A percentile compares a stretch with the other conserved stretches of the same genome.
phyloP scores from a whole-genome alignment of 176 grass and related monocot species.

The Rhynchospora pubera region DNA sequence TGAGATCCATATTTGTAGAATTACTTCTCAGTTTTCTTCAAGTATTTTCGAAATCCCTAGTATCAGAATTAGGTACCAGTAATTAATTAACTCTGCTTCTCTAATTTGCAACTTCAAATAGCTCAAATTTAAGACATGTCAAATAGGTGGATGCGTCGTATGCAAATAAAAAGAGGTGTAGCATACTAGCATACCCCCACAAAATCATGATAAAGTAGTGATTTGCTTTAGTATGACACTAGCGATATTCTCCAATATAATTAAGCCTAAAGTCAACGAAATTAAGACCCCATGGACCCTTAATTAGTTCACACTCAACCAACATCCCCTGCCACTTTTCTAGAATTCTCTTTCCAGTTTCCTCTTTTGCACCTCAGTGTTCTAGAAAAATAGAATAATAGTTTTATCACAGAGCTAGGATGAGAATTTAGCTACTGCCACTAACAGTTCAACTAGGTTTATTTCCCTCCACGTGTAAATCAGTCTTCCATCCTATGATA shows the following conservation, averaged over 20 bases:
- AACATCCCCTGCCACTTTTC: background rate
- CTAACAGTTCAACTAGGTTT: background rate
- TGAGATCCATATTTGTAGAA: background rate
- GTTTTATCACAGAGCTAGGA: background rate
- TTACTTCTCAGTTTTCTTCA: background rate
- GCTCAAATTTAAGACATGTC: background rate
- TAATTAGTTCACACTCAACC: slow-evolving; percentile 8
- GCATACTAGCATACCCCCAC: background rate
- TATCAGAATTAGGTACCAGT: background rate
- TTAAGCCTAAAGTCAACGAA: background rate
- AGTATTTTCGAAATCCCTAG: background rate
- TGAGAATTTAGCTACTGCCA: background rate
- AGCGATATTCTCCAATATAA: slow-evolving; percentile 9
- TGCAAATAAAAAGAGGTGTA: background rate
- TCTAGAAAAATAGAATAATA: background rate
- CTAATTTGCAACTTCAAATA: background rate
- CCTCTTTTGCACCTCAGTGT: background rate
- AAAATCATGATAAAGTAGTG: background rate
- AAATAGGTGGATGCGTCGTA: background rate
- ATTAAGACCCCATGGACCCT: slow-evolving; percentile 1
- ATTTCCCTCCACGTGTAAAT: background rate
- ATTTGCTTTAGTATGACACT: background rate
- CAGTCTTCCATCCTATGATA: background rate
- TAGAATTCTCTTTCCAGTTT: background rate
- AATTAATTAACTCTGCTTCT: background rate